Evolutionary conservation across 306 rosid species (phyloP), one percentile per base, ranked within the genome.

Genomic region (Quercus aquifolioides): DNA sequence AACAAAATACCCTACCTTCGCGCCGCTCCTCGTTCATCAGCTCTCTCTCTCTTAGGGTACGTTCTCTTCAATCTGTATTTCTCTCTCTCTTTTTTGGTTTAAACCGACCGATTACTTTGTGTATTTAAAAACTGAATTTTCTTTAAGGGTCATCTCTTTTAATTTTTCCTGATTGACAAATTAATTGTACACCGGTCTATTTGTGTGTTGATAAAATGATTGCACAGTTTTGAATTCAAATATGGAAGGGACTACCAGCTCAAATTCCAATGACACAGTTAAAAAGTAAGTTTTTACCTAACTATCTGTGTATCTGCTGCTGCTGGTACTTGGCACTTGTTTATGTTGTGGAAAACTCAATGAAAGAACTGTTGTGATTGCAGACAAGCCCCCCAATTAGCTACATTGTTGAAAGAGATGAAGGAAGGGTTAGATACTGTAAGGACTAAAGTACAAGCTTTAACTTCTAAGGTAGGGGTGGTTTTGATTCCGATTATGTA

Each of bases 341-440:
- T 23, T 18, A 14, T 59, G 65, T 23, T 59, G 17, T 10, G 25
- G 65, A 59, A 11, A 12, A 59, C 65, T 11, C 65, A 59, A 23
- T 59, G 69, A 14, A 63, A 26, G 51, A n/a, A 7, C 3, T 49
- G 54, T 41, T 12, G 23, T 72, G 54, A 28, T 46, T 38, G 35
- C 70, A 90, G 96, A 74, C 92, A 90, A 78, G 86, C 84, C 23
- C 84, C 96, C 38, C 94, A 89, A 65, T 82, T 95, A 69, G 77
- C 76, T 74, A 84, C 86, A 6, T 13, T 93, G 81, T 79, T 95
- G 87, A 95, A 90, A 79, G 96, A 93, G 56, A 95, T 93, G 97
- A 91, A 90, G 83, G 91, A 89, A 75, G 97, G 97, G 20, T 87
- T 95, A 59, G 96, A 93, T 78, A 35, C 57, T 0, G 86, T 93